Conservation (phyloP, 441 rosid species). For the Melastoma candidum region DNA sequence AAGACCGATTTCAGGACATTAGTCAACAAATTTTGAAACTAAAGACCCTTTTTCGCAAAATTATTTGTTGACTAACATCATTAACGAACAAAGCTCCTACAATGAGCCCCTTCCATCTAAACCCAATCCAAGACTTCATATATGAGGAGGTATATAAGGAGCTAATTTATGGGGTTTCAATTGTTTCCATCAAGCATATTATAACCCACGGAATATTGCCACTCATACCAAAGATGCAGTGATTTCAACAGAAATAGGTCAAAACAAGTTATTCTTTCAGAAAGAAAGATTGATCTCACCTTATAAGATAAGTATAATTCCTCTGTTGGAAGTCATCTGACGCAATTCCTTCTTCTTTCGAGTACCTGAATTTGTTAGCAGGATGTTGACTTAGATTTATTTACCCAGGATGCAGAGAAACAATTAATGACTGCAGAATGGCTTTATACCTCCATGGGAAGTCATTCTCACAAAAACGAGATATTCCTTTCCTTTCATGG, state of each 20-base stretch:
- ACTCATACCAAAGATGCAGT: background rate
- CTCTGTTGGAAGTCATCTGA: slow-evolving; percentile 38
- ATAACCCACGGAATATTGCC: background rate
- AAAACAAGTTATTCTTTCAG: background rate
- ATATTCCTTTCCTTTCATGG: slow-evolving; percentile 79
- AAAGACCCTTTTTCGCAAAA: too few species aligned
- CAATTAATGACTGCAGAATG: background rate
- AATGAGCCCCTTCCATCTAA: too few species aligned
- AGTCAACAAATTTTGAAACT: too few species aligned
- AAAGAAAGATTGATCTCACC: slow-evolving; percentile 31
- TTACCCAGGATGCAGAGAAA: background rate
- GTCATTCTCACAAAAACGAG: slow-evolving; percentile 76
- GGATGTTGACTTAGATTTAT: background rate
- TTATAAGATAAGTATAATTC: slow-evolving; percentile 78
- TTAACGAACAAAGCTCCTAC: too few species aligned
- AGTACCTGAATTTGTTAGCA: slow-evolving; percentile 39
- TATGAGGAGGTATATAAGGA: too few species aligned
- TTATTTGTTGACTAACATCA: too few species aligned
- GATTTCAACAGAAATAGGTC: background rate
- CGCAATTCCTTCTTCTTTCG: slow-evolving; percentile 82
- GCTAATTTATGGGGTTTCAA: too few species aligned
- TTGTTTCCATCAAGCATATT: too few species aligned
- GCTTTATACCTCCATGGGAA: slow-evolving; percentile 72
- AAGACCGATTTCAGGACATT: too few species aligned
- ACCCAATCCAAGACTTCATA: too few species aligned